A percentile compares a stretch with the other conserved stretches of the same genome.
Evolutionary conservation across 805 yeast species (phyloP).

Genomic region (Suhomyces emberorum): DNA sequence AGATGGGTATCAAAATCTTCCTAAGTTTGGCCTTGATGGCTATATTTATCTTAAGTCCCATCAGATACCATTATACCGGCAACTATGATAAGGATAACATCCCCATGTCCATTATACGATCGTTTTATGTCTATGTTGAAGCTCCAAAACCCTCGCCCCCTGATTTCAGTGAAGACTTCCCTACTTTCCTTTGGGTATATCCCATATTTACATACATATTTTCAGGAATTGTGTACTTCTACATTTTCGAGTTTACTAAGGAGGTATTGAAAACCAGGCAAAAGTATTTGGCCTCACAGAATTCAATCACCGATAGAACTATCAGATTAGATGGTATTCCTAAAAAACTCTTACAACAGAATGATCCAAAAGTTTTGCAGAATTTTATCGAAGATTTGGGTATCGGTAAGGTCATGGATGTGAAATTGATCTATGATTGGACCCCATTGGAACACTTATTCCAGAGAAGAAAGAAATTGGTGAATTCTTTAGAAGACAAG

Average conservation of each 20-base stretch:
- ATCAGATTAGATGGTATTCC: constrained; percentile 57
- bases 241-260: constrained; percentile 45
- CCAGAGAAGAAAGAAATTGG: constrained; percentile 25
- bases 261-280: constrained; percentile 52
- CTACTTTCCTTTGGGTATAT: constrained; percentile 48
- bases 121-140: constrained; percentile 5
- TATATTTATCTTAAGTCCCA: constrained; percentile 33
- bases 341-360: constrained; percentile 29
- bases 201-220: constrained; percentile 56
- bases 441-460: constrained; percentile 39
- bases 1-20: constrained; percentile 25
- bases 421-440: constrained; percentile 48
- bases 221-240: constrained; percentile 45
- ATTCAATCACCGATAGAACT: constrained; percentile 59
- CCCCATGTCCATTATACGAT: constrained; percentile 6
- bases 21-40: constrained; percentile 20
- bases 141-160: constrained; percentile 15
- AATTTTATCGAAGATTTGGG: constrained; percentile 52
- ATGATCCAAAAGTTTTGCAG: constrained; percentile 42
- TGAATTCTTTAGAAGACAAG: constrained; percentile 37
- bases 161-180: constrained; percentile 34
- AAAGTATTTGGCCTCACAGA: constrained; percentile 55
- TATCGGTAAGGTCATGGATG: constrained; percentile 52
- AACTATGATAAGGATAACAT: constrained; percentile 41
- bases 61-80: constrained; percentile 39